A percentile compares a stretch with the other conserved stretches of the same genome.
Evolutionary conservation across 306 rosid species (phyloP).

Genomic region (Quercus ilex): DNA sequence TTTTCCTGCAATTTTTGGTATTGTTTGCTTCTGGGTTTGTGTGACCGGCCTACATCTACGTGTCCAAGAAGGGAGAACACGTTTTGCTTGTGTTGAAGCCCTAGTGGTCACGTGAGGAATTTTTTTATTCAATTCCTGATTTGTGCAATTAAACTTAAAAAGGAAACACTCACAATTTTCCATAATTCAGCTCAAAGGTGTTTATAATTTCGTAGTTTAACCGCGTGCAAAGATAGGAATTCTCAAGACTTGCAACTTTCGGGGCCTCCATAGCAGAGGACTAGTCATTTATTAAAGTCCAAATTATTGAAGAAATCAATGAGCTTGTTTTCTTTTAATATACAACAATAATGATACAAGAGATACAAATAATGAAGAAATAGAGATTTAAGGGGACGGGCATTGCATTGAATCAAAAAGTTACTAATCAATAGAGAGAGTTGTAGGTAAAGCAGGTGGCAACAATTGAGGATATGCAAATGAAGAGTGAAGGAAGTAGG

Average conservation of each 20-base stretch:
- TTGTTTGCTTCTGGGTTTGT: too few relatives aligned
- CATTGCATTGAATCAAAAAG: neutral
- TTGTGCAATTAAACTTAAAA: too few relatives aligned
- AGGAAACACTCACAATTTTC: too few relatives aligned
- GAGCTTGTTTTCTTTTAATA: constrained; percentile 17
- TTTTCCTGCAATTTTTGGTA: too few relatives aligned
- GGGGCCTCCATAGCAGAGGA: neutral
- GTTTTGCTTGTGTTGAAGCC: too few relatives aligned
- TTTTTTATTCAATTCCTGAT: too few relatives aligned
- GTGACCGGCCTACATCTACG: too few relatives aligned
- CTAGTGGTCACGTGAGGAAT: too few relatives aligned
- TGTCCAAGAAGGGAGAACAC: too few relatives aligned
- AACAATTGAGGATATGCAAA: constrained; percentile 68
- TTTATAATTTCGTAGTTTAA: too few relatives aligned
- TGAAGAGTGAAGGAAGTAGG: constrained; percentile 76
- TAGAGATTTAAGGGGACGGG: neutral
- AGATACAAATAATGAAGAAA: neutral
- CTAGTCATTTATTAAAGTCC: neutral
- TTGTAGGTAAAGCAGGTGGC: constrained; percentile 94
- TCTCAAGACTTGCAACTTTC: neutral
- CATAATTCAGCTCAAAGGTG: too few relatives aligned
- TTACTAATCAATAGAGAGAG: constrained; percentile 55
- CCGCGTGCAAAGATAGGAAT: neutral
- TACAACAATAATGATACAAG: neutral
- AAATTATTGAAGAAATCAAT: constrained; percentile 6